phyloP scores from a whole-genome alignment of 345 rosid genomes.

The Populus nigra region DNA sequence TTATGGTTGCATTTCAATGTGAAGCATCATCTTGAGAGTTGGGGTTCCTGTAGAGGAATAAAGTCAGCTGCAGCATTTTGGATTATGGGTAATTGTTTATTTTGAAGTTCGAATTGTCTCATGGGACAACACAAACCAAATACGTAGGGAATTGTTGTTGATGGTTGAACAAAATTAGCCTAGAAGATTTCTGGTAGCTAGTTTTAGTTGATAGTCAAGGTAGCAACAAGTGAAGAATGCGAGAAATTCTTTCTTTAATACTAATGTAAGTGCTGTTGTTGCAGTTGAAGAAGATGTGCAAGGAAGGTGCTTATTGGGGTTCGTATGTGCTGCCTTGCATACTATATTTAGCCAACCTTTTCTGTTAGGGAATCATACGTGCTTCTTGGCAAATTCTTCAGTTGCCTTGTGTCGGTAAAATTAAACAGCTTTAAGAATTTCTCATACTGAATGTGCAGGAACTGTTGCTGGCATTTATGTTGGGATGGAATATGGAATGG shows the following conservation, averaged over 20 bases:
- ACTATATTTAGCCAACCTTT: not conserved
- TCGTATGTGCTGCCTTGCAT: conserved; percentile 16
- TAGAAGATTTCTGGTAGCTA: not conserved
- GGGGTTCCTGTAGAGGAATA: not conserved
- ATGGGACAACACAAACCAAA: not conserved
- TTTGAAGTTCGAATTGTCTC: not conserved
- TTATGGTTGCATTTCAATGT: not conserved
- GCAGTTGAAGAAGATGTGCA: conserved; percentile 89
- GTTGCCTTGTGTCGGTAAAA: not conserved
- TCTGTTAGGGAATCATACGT: not conserved
- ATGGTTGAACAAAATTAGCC: not conserved
- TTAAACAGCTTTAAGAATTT: not conserved
- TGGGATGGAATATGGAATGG: conserved; percentile 68
- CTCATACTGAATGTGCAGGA: conserved; percentile 37
- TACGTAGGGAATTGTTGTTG: not conserved
- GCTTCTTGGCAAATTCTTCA: not conserved
- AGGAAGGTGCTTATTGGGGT: conserved; percentile 92
- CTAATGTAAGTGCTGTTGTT: conserved; percentile 13
- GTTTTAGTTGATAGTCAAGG: not conserved
- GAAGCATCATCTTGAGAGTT: not conserved
- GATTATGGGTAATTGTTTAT: not conserved
- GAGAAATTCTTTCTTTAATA: not conserved
- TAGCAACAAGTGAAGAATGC: not conserved
- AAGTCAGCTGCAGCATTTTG: not conserved
- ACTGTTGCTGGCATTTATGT: conserved; percentile 68